Evolutionary conservation across 2,329 filamentous ascomycete species (phyloP).

Genomic region (Trichophyton benhamiae): DNA sequence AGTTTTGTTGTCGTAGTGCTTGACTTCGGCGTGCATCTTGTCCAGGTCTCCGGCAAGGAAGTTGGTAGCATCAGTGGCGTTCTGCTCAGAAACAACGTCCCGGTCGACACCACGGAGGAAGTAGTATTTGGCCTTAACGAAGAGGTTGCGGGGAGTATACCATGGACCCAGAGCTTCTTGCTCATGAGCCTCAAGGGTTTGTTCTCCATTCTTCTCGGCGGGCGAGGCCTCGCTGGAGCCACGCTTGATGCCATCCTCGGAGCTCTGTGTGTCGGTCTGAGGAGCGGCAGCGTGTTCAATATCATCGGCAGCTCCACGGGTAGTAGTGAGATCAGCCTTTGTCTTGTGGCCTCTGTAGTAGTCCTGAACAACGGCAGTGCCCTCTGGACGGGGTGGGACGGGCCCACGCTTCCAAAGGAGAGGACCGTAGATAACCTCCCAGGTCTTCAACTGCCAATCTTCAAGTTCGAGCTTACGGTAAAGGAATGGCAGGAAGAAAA

Average conservation of each 20-base stretch:
- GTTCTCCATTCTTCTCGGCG: slow-evolving; percentile 14
- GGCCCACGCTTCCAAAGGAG: slow-evolving; percentile 28
- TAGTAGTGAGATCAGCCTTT: neutral
- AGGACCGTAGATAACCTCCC: slow-evolving; percentile 30
- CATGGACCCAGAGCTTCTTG: slow-evolving; percentile 16
- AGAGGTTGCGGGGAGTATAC: slow-evolving; percentile 22
- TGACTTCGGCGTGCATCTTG: slow-evolving; percentile 31
- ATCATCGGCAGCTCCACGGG: neutral
- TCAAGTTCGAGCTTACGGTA: slow-evolving; percentile 24
- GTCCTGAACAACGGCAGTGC: slow-evolving; percentile 27
- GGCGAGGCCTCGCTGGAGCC: slow-evolving; percentile 14
- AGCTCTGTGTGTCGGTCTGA: slow-evolving; percentile 19
- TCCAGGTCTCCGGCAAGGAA: slow-evolving; percentile 30
- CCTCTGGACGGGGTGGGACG: slow-evolving; percentile 27
- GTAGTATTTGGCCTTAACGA: slow-evolving; percentile 32
- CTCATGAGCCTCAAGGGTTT: slow-evolving; percentile 22
- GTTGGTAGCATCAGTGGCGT: neutral
- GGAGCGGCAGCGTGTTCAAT: neutral
- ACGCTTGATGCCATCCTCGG: slow-evolving; percentile 11
- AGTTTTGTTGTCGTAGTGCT: slow-evolving; percentile 35
- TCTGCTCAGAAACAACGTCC: slow-evolving; percentile 25
- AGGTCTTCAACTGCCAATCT: slow-evolving; percentile 23
- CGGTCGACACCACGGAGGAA: slow-evolving; percentile 35
- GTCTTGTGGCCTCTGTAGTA: slow-evolving; percentile 26
- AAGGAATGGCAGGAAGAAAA: slow-evolving; percentile 29